Base-by-base conservation (phyloP, 192 early-diverging fungal species). In the Chytriomyces confervae region DNA sequence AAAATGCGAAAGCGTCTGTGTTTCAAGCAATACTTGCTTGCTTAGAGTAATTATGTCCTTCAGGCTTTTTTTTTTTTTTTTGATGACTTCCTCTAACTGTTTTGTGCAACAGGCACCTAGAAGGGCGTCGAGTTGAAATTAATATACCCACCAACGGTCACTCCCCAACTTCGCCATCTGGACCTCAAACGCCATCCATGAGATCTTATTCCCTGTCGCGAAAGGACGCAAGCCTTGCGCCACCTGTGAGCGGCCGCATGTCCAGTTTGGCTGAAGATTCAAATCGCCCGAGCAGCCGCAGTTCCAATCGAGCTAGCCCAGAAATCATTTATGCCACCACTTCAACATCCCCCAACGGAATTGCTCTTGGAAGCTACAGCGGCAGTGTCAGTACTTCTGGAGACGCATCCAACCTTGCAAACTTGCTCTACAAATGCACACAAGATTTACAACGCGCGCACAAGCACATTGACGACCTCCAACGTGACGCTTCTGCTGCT, bases 361-460 rank as follows among this genome's bases (percentile, higher is more conserved):
- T 36, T 36, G 4, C 36, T 36, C 36, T 36, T 36, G 36, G 36
- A 36, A 57, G 53, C 53, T 57, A 57, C 53, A 57, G 5, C 20
- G 36, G 36, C 36, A 36, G 36, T 20, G 53, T 57, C 53, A 57
- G 20, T 57, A n/a, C 53, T 57, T n/a, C 13, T 57, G 20, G 53
- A n/a, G 16, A 57, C 20, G 16, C 13, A 57, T 20, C 53, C 53
- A 20, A 57, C 13, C 53, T 57, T 13, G 53, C 53, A 57, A 57
- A 20, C 20, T 57, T 57, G 53, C 16, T 57, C 53, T 57, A n/a
- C 53, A 57, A 57, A 57, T 1, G 20, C 13, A 13, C 13, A n/a
- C 53, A 57, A 57, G 53, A 57, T 13, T 20, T 57, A n/a, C 53
- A 57, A 57, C 53, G 53, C 20, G 53, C 53, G 53, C 53, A 57